phyloP scores from a whole-genome alignment of 2,329 filamentous ascomycete species.

The Bertia moriformis region DNA sequence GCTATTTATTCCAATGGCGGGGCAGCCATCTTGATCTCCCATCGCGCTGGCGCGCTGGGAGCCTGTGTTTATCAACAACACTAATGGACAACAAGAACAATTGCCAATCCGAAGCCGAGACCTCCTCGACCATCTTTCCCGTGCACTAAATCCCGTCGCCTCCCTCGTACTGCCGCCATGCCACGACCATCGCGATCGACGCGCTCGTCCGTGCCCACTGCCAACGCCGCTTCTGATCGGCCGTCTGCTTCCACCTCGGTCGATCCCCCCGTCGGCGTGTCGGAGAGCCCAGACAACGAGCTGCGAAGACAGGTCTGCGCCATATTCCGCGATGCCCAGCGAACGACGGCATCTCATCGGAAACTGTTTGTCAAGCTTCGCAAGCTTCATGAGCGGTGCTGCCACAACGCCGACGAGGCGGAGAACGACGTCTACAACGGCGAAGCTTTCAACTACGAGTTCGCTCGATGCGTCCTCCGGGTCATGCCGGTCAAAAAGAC shows the following conservation, averaged over 20 bases:
- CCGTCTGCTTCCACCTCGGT: conserved; percentile 24
- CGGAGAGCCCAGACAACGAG: conserved; percentile 56
- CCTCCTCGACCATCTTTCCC: too few relatives aligned
- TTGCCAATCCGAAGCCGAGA: too few relatives aligned
- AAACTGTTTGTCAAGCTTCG: conserved; percentile 78
- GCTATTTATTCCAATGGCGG: too few relatives aligned
- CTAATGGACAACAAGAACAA: too few relatives aligned
- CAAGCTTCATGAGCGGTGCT: conserved; percentile 80
- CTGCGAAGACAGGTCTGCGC: conserved; percentile 61
- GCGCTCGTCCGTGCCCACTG: conserved; percentile 20
- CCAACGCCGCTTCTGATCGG: conserved; percentile 30
- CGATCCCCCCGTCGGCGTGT: conserved; percentile 51
- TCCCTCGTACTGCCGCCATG: conserved; percentile 18
- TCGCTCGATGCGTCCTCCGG: conserved; percentile 67
- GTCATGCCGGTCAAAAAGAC: conserved; percentile 82
- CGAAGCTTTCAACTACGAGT: conserved; percentile 73
- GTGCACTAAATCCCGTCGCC: too few relatives aligned
- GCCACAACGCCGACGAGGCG: conserved; percentile 32
- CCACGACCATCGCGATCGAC: conserved; percentile 10
- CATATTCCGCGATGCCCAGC: conserved; percentile 71
- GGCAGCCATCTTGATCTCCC: too few relatives aligned
- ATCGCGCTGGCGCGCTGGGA: too few relatives aligned
- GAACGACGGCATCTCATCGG: conserved; percentile 75
- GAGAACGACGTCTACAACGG: conserved; percentile 65
- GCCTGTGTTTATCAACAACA: too few relatives aligned